A percentile compares a stretch with the other conserved stretches of the same genome.
Conservation (phyloP, 2,329 filamentous ascomycete species). For the Pseudocercospora fuligena region DNA sequence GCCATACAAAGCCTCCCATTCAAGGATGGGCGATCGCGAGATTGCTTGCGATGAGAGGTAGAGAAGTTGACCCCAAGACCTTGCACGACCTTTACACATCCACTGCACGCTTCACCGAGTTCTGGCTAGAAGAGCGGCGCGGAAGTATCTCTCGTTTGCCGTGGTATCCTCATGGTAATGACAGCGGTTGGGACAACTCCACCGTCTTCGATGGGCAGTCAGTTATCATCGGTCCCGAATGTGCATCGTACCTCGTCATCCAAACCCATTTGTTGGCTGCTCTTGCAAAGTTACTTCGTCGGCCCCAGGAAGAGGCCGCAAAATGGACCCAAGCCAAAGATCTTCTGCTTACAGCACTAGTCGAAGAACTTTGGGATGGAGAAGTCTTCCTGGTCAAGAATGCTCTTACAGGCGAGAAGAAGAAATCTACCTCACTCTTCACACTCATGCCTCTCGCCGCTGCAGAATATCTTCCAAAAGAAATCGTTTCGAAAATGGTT, state of each 20-base stretch:
- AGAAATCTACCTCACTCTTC: neutral
- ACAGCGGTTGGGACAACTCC: conserved; percentile 5
- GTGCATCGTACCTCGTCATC: neutral
- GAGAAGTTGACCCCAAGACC: neutral
- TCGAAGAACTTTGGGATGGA: conserved; percentile 5
- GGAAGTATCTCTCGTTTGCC: neutral
- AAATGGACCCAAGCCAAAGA: neutral
- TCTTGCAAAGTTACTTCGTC: neutral
- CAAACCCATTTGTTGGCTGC: neutral
- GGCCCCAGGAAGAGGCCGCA: neutral
- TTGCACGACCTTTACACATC: neutral
- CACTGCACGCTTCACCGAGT: neutral
- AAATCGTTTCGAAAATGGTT: neutral
- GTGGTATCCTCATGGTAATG: conserved; percentile 4
- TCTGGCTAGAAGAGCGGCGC: neutral
- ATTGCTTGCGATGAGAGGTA: neutral
- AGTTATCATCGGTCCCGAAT: conserved; percentile 1
- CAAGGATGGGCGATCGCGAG: conserved; percentile 3
- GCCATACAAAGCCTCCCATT: neutral
- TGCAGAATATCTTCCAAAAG: neutral
- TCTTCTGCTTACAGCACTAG: neutral
- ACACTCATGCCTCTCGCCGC: conserved; percentile 1
- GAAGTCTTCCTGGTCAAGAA: neutral
- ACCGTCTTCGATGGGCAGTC: neutral
- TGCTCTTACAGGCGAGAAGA: neutral